These are phyloP conservation scores for Dioscorea cayenensis DNA, from an alignment of 116 monocot genomes.

Conservation along the genomic window DNA sequence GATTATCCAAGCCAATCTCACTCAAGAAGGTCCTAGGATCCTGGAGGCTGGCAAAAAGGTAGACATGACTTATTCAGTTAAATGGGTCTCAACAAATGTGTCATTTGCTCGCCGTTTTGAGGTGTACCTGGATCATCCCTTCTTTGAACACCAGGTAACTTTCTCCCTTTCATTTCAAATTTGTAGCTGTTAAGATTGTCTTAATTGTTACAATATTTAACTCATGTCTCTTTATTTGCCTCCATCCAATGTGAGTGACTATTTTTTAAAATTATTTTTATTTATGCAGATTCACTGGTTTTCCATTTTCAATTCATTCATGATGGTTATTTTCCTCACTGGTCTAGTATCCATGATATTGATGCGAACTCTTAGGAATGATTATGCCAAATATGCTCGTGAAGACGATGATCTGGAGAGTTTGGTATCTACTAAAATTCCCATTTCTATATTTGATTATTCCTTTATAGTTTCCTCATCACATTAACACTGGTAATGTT, in stretches of 20 bases:
- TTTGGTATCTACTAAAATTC: conserved; percentile 31
- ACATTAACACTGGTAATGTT: neutral
- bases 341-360: conserved; percentile 96
- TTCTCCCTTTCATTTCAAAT: neutral
- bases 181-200: neutral
- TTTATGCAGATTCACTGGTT: conserved; percentile 93
- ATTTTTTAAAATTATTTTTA: neutral
- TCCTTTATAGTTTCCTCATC: neutral
- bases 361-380: conserved; percentile 97
- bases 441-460: neutral
- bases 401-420: conserved; percentile 93
- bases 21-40: conserved; percentile 66
- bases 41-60: conserved; percentile 69
- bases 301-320: conserved; percentile 98
- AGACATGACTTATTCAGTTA: conserved; percentile 90
- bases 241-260: neutral
- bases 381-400: conserved; percentile 99
- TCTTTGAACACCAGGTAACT: conserved; percentile 96
- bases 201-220: neutral
- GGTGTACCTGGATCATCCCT: conserved; percentile 91
- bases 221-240: neutral
- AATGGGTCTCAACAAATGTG: conserved; percentile 65
- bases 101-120: conserved; percentile 94
- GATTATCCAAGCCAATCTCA: conserved; percentile 95
- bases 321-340: conserved; percentile 99